Percentiles rank a stretch among this genome's conserved stretches.
Evolutionary conservation across 768 basidiomycete genomes (phyloP).

Genomic region (Austroboletus eburneus): DNA sequence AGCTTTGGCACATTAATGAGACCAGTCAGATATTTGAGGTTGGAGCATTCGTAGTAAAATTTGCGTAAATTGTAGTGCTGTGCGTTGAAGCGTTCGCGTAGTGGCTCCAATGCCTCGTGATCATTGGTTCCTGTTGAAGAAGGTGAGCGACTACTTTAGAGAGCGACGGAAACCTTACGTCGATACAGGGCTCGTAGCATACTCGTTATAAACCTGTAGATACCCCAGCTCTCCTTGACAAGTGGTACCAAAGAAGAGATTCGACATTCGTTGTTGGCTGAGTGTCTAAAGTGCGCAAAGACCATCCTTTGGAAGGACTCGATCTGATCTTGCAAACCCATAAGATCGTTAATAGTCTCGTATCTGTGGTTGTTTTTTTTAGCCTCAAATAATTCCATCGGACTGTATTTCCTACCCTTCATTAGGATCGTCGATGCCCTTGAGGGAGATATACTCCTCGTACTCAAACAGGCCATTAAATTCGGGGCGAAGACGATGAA

Average conservation of each 20-base stretch:
- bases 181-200: slow-evolving; percentile 98
- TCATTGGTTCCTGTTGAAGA: slow-evolving; percentile 75
- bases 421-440: slow-evolving; percentile 97
- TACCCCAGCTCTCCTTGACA: slow-evolving; percentile 99
- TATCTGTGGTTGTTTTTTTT: slow-evolving; percentile 58
- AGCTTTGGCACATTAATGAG: slow-evolving; percentile 98
- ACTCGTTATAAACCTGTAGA: slow-evolving; percentile 97
- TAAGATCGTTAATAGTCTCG: slow-evolving; percentile 96
- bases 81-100: slow-evolving; percentile 80
- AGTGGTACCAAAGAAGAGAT: slow-evolving; percentile 94
- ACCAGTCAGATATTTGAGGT: slow-evolving; percentile 95
- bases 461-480: slow-evolving; percentile 99
- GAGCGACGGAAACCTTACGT: slow-evolving; percentile 45
- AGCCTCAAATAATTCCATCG: slow-evolving; percentile 5
- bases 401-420: slow-evolving; percentile 69
- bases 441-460: slow-evolving; percentile 95
- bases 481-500: slow-evolving; percentile 92
- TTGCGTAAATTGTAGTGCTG: slow-evolving; percentile 94
- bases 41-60: slow-evolving; percentile 99
- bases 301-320: slow-evolving; percentile 98
- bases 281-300: slow-evolving; percentile 89
- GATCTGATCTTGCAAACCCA: slow-evolving; percentile 97
- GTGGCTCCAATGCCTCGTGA: slow-evolving; percentile 82
- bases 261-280: slow-evolving; percentile 93
- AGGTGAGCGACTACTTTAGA: slow-evolving; percentile 3